These are phyloP conservation scores for Salix purpurea DNA, from an alignment of 345 rosid species.

Conservation along the genomic window DNA sequence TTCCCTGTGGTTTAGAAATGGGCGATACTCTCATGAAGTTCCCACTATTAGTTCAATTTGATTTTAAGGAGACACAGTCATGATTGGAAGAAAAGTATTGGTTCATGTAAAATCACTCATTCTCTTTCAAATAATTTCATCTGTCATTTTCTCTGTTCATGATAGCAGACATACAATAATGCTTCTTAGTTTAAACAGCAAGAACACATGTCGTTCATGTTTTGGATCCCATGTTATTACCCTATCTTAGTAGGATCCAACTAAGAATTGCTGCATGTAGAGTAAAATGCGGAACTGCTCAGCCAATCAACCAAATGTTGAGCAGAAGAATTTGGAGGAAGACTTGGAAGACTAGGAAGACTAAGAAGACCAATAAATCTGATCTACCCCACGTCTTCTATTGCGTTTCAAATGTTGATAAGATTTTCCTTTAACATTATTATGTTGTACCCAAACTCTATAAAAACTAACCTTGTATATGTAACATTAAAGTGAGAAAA, in stretches of 20 bases:
- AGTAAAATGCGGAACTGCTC: background rate
- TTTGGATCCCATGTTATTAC: slow-evolving; percentile 31
- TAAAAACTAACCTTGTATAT: no score
- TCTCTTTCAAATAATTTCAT: background rate
- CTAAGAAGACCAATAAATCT: no score
- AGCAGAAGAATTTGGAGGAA: background rate
- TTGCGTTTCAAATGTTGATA: background rate
- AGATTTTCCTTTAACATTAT: background rate
- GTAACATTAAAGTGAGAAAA: no score
- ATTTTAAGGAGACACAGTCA: background rate
- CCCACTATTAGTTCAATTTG: background rate
- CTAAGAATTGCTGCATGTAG: background rate
- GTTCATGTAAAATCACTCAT: background rate
- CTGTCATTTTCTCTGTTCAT: background rate
- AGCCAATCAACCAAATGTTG: background rate
- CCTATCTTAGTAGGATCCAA: background rate
- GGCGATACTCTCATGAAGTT: background rate
- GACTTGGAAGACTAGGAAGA: background rate
- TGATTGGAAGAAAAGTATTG: background rate
- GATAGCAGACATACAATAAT: background rate
- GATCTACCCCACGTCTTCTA: no score
- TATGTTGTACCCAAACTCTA: no score
- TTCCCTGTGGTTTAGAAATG: background rate
- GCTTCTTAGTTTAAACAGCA: background rate
- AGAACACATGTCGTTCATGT: slow-evolving; percentile 13